Evolutionary conservation across 1,284 basidiomycete species (phyloP).

Genomic region (Gomphus sp.): DNA sequence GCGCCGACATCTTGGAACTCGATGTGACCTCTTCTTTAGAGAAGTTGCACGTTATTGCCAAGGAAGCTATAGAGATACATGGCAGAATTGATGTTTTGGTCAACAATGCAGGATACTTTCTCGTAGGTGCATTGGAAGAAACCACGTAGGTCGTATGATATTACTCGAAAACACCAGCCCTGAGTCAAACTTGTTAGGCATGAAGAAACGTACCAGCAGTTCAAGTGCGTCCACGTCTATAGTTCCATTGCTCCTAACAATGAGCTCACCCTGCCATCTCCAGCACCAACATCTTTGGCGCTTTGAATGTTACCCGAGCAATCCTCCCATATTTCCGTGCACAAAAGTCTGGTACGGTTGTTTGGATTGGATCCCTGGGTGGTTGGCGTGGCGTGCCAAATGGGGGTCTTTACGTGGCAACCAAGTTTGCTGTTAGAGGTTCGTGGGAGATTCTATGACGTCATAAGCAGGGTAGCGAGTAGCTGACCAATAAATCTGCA

Average conservation of each 20-base stretch:
- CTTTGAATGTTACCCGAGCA: slow-evolving; percentile 16
- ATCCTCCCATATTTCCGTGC: slow-evolving; percentile 19
- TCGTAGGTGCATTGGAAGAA: slow-evolving; percentile 15
- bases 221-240: slow-evolving; percentile 5
- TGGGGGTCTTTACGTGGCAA: slow-evolving; percentile 25
- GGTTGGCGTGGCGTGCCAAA: slow-evolving; percentile 19
- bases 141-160: slow-evolving; percentile 4
- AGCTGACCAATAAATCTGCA: slow-evolving; percentile 4
- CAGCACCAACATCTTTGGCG: slow-evolving; percentile 21
- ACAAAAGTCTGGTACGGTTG: slow-evolving; percentile 15
- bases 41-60: slow-evolving; percentile 5
- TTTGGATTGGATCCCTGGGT: slow-evolving; percentile 15
- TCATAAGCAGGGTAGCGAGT: background rate
- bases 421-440: slow-evolving; percentile 30
- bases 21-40: slow-evolving; percentile 21
- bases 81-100: slow-evolving; percentile 20
- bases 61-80: slow-evolving; percentile 14
- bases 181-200: slow-evolving; percentile 4
- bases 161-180: background rate
- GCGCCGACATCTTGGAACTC: slow-evolving; percentile 22
- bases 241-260: background rate
- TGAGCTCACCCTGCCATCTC: background rate
- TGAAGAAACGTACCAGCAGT: slow-evolving; percentile 15
- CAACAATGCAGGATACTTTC: slow-evolving; percentile 21
- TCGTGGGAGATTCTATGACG: slow-evolving; percentile 7